Percentiles rank a stretch among this genome's conserved stretches.
Evolutionary conservation across 768 basidiomycete genomes (phyloP).

Genomic region (Coprinopsis sp.): DNA sequence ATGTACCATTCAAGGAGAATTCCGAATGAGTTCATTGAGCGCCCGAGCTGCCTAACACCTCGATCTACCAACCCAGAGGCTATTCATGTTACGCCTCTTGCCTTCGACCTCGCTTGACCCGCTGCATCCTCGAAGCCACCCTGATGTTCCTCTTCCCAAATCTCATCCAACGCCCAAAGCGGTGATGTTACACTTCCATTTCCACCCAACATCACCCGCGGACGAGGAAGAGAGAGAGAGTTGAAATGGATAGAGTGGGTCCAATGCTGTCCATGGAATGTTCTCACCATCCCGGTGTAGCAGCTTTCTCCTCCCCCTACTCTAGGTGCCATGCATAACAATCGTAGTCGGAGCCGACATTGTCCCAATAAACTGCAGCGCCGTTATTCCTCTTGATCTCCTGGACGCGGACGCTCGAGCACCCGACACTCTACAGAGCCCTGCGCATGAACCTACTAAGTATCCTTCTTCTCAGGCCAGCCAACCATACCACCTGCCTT

Average conservation of each 20-base stretch:
- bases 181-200: not conserved
- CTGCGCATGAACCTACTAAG: not conserved
- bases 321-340: not conserved
- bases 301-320: no score
- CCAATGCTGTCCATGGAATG: not conserved
- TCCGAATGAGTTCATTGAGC: not conserved
- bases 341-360: not conserved
- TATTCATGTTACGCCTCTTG: slow-evolving; percentile 1
- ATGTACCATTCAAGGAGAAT: no score
- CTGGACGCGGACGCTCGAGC: not conserved
- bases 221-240: not conserved
- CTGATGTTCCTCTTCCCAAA: slow-evolving; percentile 5
- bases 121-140: not conserved
- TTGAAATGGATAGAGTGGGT: not conserved
- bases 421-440: not conserved
- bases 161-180: slow-evolving; percentile 9
- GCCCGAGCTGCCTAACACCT: not conserved
- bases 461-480: not conserved
- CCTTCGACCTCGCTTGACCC: not conserved
- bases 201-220: not conserved
- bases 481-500: not conserved
- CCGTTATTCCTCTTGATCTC: not conserved
- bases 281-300: no score
- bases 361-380: not conserved
- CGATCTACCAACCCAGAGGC: slow-evolving; percentile 3